Evolutionary conservation across 352 stramenopile species (phyloP).

Genomic region (Globisporangium sylvaticum): DNA sequence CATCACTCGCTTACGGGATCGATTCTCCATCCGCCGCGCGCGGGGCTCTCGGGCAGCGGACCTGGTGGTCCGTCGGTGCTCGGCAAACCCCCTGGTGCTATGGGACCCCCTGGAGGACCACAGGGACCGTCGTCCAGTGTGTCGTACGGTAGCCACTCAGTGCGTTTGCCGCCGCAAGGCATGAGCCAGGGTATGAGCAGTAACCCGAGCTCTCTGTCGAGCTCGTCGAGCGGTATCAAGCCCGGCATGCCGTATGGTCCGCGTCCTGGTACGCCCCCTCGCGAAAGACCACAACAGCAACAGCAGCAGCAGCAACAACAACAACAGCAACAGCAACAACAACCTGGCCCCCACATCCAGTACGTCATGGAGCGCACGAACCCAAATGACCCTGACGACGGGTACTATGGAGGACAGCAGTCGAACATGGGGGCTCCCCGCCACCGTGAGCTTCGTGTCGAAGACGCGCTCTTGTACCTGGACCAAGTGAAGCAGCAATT

Average conservation of each 20-base stretch:
- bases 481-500: slow-evolving; percentile 99
- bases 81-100: slow-evolving; percentile 36
- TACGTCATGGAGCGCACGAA: slow-evolving; percentile 60
- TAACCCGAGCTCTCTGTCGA: slow-evolving; percentile 6
- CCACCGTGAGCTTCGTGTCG: slow-evolving; percentile 88
- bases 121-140: slow-evolving; percentile 24
- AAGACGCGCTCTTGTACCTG: slow-evolving; percentile 99
- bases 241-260: slow-evolving; percentile 26
- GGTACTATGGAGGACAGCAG: slow-evolving; percentile 27
- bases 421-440: slow-evolving; percentile 34
- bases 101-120: slow-evolving; percentile 11
- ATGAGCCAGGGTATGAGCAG: slow-evolving; percentile 45
- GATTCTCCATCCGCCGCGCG: slow-evolving; percentile 64
- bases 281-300: slow-evolving; percentile 18
- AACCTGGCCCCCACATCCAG: slow-evolving; percentile 26
- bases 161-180: slow-evolving; percentile 49
- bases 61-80: slow-evolving; percentile 44
- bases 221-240: slow-evolving; percentile 24
- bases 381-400: slow-evolving; percentile 25
- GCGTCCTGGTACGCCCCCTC: slow-evolving; percentile 24
- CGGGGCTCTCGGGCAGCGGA: slow-evolving; percentile 27
- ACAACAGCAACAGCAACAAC: slow-evolving; percentile 26
- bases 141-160: slow-evolving; percentile 35
- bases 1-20: slow-evolving; percentile 62
- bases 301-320: neutral